Conservation (phyloP, 78 protist species). For the Dictyostelium intermedium region DNA sequence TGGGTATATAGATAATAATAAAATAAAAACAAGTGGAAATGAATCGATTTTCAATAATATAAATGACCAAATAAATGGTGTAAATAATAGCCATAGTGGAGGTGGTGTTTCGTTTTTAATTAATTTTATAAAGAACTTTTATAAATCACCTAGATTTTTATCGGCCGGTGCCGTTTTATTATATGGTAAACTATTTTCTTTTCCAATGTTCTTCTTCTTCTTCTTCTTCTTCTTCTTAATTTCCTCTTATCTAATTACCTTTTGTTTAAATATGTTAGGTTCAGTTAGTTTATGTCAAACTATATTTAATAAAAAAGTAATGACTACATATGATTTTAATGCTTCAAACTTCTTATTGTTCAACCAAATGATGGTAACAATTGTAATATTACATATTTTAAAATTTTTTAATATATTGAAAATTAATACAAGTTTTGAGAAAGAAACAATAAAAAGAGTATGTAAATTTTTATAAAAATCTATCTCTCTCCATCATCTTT, state of each 20-base stretch:
- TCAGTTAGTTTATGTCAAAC: slow-evolving; percentile 68
- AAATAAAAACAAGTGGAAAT: neutral
- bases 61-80: neutral
- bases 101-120: neutral
- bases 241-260: neutral
- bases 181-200: neutral
- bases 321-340: slow-evolving; percentile 39
- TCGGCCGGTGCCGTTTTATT: neutral
- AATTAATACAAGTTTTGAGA: neutral
- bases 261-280: too few relatives aligned
- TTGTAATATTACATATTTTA: neutral
- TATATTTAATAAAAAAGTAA: slow-evolving; percentile 68
- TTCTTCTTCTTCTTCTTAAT: neutral
- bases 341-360: slow-evolving; percentile 48
- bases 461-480: too few relatives aligned
- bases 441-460: slow-evolving; percentile 44
- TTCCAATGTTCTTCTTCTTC: neutral
- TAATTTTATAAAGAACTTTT: neutral
- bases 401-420: slow-evolving; percentile 7
- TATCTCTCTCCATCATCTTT: too few relatives aligned
- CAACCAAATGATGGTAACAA: slow-evolving; percentile 50
- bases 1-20: neutral
- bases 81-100: neutral
- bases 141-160: neutral
- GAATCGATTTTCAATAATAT: neutral